Conservation (phyloP, 805 yeast genomes). For the Candida sithepensis region DNA sequence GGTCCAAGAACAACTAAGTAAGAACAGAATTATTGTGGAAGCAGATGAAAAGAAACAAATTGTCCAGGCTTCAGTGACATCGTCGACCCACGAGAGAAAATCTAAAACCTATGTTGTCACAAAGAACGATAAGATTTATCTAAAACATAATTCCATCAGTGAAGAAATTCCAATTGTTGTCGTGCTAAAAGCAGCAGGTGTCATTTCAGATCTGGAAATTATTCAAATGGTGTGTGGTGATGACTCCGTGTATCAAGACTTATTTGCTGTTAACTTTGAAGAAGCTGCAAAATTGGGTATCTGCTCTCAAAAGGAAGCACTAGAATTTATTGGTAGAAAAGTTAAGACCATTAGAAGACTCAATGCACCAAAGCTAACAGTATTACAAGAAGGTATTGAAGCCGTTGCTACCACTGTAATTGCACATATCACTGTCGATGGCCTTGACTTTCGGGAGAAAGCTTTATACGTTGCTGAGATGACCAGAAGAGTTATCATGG, state of each 20-base stretch:
- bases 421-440: constrained; percentile 85
- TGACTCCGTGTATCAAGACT: constrained; percentile 83
- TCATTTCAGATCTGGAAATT: constrained; percentile 87
- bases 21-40: constrained; percentile 96
- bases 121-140: constrained; percentile 80
- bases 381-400: constrained; percentile 92
- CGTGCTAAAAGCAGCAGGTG: constrained; percentile 91
- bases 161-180: constrained; percentile 96
- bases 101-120: constrained; percentile 95
- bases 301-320: constrained; percentile 89
- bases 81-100: constrained; percentile 97
- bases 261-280: constrained; percentile 90
- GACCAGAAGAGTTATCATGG: constrained; percentile 95
- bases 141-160: constrained; percentile 91
- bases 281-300: constrained; percentile 85
- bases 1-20: constrained; percentile 94
- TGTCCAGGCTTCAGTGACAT: constrained; percentile 96
- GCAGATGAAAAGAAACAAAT: constrained; percentile 92
- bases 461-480: constrained; percentile 92
- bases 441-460: constrained; percentile 86
- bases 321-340: constrained; percentile 83
- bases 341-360: constrained; percentile 91
- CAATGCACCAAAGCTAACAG: constrained; percentile 73
- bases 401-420: constrained; percentile 94
- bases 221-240: constrained; percentile 93